Conservation (phyloP, 129 eudicot species). For the Flaveria linearis region DNA sequence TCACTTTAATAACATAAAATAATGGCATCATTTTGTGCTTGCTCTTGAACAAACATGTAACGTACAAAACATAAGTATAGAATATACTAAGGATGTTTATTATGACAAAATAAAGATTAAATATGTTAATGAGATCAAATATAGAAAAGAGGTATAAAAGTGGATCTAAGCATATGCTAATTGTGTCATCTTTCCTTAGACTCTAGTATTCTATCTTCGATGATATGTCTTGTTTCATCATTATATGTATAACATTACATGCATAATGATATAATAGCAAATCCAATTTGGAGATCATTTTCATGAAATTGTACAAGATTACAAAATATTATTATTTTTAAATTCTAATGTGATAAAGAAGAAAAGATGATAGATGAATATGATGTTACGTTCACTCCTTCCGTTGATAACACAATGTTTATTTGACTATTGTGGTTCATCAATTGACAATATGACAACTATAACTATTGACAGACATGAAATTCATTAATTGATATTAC, state of each 20-base stretch:
- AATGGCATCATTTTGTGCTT: slow-evolving; percentile 5
- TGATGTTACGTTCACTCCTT: too few species aligned
- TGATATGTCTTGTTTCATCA: neutral
- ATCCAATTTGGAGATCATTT: neutral
- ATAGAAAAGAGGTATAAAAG: neutral
- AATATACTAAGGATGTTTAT: neutral
- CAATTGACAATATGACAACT: too few species aligned
- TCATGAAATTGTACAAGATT: neutral
- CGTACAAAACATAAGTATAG: neutral
- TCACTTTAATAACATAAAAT: neutral
- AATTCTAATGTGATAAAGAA: neutral
- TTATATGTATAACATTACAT: neutral
- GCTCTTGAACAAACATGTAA: neutral
- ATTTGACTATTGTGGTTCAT: too few species aligned
- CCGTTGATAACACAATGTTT: too few species aligned
- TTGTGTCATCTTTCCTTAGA: neutral
- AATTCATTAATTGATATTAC: too few species aligned
- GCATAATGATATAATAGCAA: neutral
- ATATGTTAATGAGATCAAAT: neutral
- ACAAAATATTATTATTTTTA: neutral
- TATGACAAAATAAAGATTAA: neutral
- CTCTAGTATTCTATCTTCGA: neutral
- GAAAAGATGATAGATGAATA: neutral
- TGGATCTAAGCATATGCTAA: neutral
- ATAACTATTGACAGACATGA: too few species aligned